Conservation (phyloP, 768 basidiomycete genomes). For the Suillus cothurnatus region DNA sequence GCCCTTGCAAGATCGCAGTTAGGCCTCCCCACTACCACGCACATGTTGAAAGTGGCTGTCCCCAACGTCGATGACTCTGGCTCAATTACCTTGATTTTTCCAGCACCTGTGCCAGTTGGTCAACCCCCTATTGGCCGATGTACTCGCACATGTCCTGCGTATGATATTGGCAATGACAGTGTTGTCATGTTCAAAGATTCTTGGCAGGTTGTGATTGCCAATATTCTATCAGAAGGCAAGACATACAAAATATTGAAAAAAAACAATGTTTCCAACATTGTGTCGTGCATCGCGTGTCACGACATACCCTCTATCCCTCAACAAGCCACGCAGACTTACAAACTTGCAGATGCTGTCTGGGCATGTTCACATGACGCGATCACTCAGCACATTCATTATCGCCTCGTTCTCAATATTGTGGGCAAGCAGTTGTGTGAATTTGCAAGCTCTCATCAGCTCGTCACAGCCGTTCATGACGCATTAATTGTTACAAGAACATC, state of each 20-base stretch:
- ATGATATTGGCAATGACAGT: background rate
- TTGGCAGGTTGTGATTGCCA: background rate
- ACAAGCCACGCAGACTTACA: background rate
- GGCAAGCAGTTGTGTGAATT: background rate
- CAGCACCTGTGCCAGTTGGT: background rate
- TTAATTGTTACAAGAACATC: no score
- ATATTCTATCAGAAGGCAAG: slow-evolving; percentile 23
- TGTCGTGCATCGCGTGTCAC: slow-evolving; percentile 14
- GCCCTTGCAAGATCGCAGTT: slow-evolving; percentile 5
- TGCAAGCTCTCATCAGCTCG: background rate
- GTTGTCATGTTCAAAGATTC: slow-evolving; percentile 4
- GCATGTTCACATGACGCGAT: background rate
- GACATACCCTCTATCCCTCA: background rate
- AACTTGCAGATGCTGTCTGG: background rate
- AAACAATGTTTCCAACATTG: slow-evolving; percentile 24
- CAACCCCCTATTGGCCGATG: background rate
- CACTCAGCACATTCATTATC: background rate
- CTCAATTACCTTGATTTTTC: background rate
- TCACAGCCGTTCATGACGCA: background rate
- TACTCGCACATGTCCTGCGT: background rate
- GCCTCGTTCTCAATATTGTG: background rate
- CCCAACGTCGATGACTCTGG: background rate
- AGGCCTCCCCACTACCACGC: background rate
- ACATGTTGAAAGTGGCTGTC: background rate
- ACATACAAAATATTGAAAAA: slow-evolving; percentile 23